A percentile compares a stretch with the other conserved stretches of the same genome.
Conservation (phyloP, 495 filamentous ascomycete species). For the Glarea lozoyensis region DNA sequence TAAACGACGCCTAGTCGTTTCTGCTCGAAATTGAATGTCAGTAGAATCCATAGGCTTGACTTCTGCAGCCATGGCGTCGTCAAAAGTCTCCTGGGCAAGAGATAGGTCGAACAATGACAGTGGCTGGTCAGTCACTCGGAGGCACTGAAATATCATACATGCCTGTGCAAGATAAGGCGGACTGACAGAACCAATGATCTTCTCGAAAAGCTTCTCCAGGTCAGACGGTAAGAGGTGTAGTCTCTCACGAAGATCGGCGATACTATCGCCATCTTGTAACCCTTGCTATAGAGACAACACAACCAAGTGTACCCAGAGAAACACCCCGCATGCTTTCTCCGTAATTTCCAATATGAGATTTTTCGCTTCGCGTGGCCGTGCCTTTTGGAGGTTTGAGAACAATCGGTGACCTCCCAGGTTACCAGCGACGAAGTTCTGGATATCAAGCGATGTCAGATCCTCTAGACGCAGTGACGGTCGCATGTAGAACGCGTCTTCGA, state of each 20-base stretch:
- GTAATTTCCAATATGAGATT: conserved; percentile 10
- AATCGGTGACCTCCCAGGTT: not conserved
- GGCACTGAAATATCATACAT: too few relatives aligned
- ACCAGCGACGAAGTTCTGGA: conserved; percentile 9
- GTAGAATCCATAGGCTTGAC: not conserved
- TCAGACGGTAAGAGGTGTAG: not conserved
- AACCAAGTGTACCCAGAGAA: conserved; percentile 26
- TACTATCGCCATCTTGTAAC: not conserved
- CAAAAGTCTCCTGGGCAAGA: not conserved
- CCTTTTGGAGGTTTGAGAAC: not conserved
- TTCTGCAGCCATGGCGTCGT: not conserved
- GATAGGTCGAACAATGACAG: not conserved
- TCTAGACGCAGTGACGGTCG: conserved; percentile 11
- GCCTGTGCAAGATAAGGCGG: too few relatives aligned
- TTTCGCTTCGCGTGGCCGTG: not conserved
- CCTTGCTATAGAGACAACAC: not conserved
- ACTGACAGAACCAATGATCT: too few relatives aligned
- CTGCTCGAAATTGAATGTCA: not conserved
- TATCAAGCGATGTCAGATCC: conserved; percentile 15
- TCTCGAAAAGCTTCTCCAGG: not conserved
- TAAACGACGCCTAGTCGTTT: not conserved
- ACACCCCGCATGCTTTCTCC: conserved; percentile 23
- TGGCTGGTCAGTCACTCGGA: too few relatives aligned
- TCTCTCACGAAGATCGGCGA: not conserved
- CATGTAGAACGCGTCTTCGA: conserved; percentile 24